Evolutionary conservation across 1,139 yeast species (phyloP).

Genomic region (Arxiozyma slooffiae): DNA sequence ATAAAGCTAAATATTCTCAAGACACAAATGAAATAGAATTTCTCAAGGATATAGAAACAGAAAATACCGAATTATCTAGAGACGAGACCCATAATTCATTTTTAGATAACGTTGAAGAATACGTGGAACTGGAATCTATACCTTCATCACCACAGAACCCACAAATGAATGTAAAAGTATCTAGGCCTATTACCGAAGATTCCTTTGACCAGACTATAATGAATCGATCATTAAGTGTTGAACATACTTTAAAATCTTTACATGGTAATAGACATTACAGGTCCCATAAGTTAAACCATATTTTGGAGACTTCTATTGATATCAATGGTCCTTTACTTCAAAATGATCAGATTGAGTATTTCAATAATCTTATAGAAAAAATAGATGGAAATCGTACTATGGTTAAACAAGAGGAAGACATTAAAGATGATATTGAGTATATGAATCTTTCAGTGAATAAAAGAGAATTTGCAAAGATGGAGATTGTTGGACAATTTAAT

Average conservation of each 20-base stretch:
- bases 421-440: slow-evolving; percentile 45
- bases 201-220: slow-evolving; percentile 1
- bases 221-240: slow-evolving; percentile 2
- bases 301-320: background rate
- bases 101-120: background rate
- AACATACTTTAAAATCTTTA: background rate
- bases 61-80: background rate
- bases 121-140: background rate
- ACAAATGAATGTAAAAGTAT: slow-evolving; percentile 2
- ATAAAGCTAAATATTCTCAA: slow-evolving; percentile 13
- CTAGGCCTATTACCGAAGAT: slow-evolving; percentile 2
- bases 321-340: background rate
- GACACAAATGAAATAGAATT: slow-evolving; percentile 4
- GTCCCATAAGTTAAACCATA: background rate
- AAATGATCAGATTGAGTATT: background rate
- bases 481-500: slow-evolving; percentile 83
- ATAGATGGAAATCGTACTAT: slow-evolving; percentile 6
- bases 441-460: slow-evolving; percentile 50
- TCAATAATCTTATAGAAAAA: background rate
- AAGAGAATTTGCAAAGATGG: slow-evolving; percentile 59
- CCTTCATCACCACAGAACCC: background rate
- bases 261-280: background rate
- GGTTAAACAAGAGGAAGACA: slow-evolving; percentile 29
- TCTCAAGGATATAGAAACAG: background rate
- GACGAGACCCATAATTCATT: background rate